Percentiles rank a stretch among this genome's conserved stretches.
Conservation (phyloP, 2,329 filamentous ascomycete species). For the Alternaria sp. region DNA sequence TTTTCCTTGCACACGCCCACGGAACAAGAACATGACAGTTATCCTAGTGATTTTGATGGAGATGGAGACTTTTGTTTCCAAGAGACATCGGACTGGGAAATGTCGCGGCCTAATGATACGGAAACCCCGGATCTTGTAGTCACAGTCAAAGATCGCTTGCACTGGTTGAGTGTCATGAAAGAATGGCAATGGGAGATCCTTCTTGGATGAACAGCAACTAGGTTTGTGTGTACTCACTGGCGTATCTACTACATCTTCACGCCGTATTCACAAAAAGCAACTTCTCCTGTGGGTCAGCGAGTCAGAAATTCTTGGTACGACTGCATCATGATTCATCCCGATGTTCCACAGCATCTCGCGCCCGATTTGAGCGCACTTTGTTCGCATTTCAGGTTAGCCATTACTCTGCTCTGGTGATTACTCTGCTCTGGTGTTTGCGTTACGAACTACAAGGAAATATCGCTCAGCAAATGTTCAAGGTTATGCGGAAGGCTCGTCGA, state of each 20-base stretch:
- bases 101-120: conserved; percentile 18
- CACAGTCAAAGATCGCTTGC: conserved; percentile 70
- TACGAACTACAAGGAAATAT: background rate
- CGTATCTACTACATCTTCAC: background rate
- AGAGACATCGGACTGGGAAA: conserved; percentile 4
- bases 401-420: background rate
- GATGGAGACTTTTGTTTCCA: conserved; percentile 36
- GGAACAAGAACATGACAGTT: conserved; percentile 38
- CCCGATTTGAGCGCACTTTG: background rate
- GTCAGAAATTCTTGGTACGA: conserved; percentile 1
- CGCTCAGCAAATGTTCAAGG: background rate
- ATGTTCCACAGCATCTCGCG: background rate
- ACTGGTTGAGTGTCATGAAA: conserved; percentile 76
- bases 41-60: conserved; percentile 27
- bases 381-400: background rate
- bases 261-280: background rate
- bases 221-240: background rate
- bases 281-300: background rate
- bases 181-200: conserved; percentile 72
- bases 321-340: conserved; percentile 3
- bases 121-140: conserved; percentile 65
- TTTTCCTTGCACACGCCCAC: conserved; percentile 22
- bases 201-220: conserved; percentile 28
- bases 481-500: background rate
- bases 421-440: conserved; percentile 1